Percentiles rank a stretch among this genome's conserved stretches.
Evolutionary conservation across 1,284 basidiomycete genomes (phyloP).

Genomic region (Chondrostereum purpureum): DNA sequence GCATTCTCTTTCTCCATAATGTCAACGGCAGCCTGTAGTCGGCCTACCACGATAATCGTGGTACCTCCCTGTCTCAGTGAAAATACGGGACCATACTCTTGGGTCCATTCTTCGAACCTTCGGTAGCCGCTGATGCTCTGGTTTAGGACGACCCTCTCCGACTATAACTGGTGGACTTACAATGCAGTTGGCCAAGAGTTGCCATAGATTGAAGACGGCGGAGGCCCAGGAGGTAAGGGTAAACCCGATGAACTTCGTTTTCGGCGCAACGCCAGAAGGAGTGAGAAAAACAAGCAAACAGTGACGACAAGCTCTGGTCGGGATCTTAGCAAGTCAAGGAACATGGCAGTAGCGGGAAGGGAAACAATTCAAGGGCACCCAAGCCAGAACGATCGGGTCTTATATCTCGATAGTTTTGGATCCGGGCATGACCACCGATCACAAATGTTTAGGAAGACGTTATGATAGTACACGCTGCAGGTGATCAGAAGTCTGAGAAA

Average conservation of each 20-base stretch:
- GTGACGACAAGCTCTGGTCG: neutral
- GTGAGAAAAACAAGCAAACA: neutral
- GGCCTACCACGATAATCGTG: conserved; percentile 28
- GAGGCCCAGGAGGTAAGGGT: neutral
- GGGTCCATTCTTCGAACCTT: conserved; percentile 27
- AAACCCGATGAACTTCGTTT: neutral
- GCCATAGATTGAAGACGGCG: neutral
- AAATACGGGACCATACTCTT: conserved; percentile 31
- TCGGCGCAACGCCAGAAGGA: neutral
- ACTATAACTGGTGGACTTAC: neutral
- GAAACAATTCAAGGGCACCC: neutral
- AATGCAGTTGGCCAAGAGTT: neutral
- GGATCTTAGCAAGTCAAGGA: neutral
- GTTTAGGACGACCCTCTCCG: neutral
- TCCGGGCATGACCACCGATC: neutral
- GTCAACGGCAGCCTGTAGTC: conserved; percentile 27
- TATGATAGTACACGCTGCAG: neutral
- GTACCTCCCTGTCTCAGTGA: conserved; percentile 25
- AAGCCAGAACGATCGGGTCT: neutral
- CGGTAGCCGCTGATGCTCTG: conserved; percentile 4
- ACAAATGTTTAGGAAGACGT: neutral
- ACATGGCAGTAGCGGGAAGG: neutral
- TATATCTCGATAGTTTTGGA: neutral
- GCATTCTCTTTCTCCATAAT: conserved; percentile 51
- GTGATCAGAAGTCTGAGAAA: neutral